These are phyloP conservation scores for Wilhelminamyces savonicus DNA, from an alignment of 805 yeast species.

Conservation along the genomic window DNA sequence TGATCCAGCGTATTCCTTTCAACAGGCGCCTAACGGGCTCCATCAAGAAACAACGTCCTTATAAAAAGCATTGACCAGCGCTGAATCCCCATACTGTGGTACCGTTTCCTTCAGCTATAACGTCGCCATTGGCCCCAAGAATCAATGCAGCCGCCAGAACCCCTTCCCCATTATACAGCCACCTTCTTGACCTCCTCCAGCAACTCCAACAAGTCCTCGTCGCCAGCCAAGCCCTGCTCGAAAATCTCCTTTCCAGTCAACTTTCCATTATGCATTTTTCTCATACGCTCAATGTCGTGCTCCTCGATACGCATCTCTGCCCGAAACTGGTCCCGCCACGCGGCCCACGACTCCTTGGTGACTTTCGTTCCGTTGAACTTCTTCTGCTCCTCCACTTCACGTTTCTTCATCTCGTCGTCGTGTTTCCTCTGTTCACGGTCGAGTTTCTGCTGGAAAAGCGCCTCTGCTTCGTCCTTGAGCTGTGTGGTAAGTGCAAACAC, in stretches of 20 bases:
- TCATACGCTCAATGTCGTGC: slow-evolving; percentile 45
- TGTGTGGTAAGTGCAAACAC: slow-evolving; percentile 73
- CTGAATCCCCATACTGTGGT: too few species aligned
- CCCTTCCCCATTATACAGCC: slow-evolving; percentile 6
- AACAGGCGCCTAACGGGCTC: too few species aligned
- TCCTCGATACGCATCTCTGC: slow-evolving; percentile 66
- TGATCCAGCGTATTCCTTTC: too few species aligned
- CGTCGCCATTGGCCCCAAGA: too few species aligned
- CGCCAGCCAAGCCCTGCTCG: slow-evolving; percentile 80
- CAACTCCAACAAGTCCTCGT: slow-evolving; percentile 40
- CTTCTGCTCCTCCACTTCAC: slow-evolving; percentile 79
- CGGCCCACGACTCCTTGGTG: slow-evolving; percentile 63
- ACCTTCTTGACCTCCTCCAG: slow-evolving; percentile 12
- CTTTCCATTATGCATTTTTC: slow-evolving; percentile 63
- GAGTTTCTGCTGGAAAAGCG: slow-evolving; percentile 53
- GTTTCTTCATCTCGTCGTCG: slow-evolving; percentile 52
- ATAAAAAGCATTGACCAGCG: too few species aligned
- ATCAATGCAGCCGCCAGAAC: too few species aligned
- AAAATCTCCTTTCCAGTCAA: slow-evolving; percentile 86
- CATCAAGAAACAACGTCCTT: too few species aligned
- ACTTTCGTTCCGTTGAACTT: slow-evolving; percentile 90
- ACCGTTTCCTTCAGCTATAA: too few species aligned
- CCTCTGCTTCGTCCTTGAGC: slow-evolving; percentile 78
- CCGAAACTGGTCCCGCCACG: slow-evolving; percentile 72
- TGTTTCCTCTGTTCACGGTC: slow-evolving; percentile 46